Evolutionary conservation across 257 asterid species (phyloP).

Genomic region (Paulownia fortunei): DNA sequence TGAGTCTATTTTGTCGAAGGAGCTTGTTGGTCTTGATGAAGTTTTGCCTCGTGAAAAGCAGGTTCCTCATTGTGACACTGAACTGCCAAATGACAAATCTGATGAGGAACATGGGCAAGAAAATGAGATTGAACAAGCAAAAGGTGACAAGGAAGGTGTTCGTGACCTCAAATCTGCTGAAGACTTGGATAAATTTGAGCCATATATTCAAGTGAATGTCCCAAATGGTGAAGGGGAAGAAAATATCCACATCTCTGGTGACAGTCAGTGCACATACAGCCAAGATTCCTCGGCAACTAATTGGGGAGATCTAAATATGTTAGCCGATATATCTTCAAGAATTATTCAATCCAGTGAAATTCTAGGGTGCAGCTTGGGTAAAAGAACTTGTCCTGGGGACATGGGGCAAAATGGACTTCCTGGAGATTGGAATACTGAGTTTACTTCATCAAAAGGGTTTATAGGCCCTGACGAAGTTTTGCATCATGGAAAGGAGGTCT

Average conservation of each 20-base stretch:
- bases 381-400: slow-evolving; percentile 28
- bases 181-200: slow-evolving; percentile 26
- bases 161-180: slow-evolving; percentile 30
- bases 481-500: slow-evolving; percentile 14
- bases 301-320: slow-evolving; percentile 7
- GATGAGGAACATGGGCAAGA: slow-evolving; percentile 37
- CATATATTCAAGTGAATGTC: neutral
- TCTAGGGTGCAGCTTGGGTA: slow-evolving; percentile 28
- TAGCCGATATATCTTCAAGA: slow-evolving; percentile 26
- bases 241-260: slow-evolving; percentile 36
- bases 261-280: slow-evolving; percentile 13
- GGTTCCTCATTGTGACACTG: slow-evolving; percentile 29
- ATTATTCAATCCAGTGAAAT: slow-evolving; percentile 21
- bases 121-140: slow-evolving; percentile 31
- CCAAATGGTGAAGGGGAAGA: slow-evolving; percentile 31
- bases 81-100: slow-evolving; percentile 34
- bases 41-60: slow-evolving; percentile 30
- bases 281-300: neutral
- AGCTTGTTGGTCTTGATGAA: slow-evolving; percentile 34
- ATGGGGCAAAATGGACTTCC: slow-evolving; percentile 22
- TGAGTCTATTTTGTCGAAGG: slow-evolving; percentile 29
- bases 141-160: slow-evolving; percentile 14
- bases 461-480: slow-evolving; percentile 28
- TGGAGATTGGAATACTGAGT: slow-evolving; percentile 25
- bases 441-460: slow-evolving; percentile 34